A percentile compares a stretch with the other conserved stretches of the same genome.
Evolutionary conservation across 768 basidiomycete genomes (phyloP).

Genomic region (Lactarius indigo): DNA sequence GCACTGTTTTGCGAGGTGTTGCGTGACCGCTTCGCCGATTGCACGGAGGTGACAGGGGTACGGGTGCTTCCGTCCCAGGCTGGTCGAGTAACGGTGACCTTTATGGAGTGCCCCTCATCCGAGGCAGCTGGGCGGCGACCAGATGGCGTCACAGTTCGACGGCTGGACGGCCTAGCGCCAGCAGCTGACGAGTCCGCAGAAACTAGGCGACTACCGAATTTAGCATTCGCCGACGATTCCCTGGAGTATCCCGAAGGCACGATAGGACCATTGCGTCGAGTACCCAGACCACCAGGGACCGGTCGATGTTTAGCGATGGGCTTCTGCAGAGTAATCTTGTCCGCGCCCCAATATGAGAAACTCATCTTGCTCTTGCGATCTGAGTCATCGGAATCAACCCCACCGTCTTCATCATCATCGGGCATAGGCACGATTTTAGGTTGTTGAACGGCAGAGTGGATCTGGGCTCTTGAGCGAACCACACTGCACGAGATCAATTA

Average conservation of each 20-base stretch:
- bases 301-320: conserved; percentile 54
- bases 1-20: conserved; percentile 72
- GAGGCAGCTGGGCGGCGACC: conserved; percentile 45
- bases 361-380: conserved; percentile 92
- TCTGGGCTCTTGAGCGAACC: conserved; percentile 64
- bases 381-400: conserved; percentile 74
- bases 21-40: conserved; percentile 55
- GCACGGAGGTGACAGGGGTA: conserved; percentile 31
- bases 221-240: conserved; percentile 86
- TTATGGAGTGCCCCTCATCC: conserved; percentile 62
- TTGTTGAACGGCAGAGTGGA: conserved; percentile 53
- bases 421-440: conserved; percentile 69
- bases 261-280: conserved; percentile 40
- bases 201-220: conserved; percentile 83
- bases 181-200: conserved; percentile 49
- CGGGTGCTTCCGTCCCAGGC: conserved; percentile 67
- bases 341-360: conserved; percentile 92
- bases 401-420: conserved; percentile 55
- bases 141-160: conserved; percentile 49
- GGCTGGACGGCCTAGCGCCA: conserved; percentile 56
- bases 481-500: conserved; percentile 43
- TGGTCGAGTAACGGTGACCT: conserved; percentile 71
- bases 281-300: conserved; percentile 28
- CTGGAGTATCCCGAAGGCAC: conserved; percentile 60
- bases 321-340: conserved; percentile 85